Base-by-base conservation (phyloP, 2,329 filamentous ascomycete species). In the Orbilia quercus region DNA sequence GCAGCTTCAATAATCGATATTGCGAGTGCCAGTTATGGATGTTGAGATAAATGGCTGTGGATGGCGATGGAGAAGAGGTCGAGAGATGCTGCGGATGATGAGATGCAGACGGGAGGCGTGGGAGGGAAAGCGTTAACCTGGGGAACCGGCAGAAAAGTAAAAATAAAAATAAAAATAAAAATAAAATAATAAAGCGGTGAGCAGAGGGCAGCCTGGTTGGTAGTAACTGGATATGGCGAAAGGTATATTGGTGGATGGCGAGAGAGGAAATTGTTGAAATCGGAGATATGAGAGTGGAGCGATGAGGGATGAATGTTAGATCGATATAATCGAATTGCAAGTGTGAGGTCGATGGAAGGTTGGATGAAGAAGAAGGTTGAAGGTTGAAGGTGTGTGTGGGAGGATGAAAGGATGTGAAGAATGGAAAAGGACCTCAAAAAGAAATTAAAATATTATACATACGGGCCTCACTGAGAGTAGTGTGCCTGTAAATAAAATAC, bases 381-480 rank as follows among this genome's bases (percentile, higher is more conserved):
- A 28, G 36, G 47, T 50, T 23, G 57, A 22, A 47, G 7, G 36
- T 25, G 66, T 48, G 54, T 58, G 60, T 28, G 45, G 40, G 59
- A 44, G 23, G 45, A 28, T 22, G 48, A 23, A 55, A 59, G 25
- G 48, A 55, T 25, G 51, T 31, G 51, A 67, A 64, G 70, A 67
- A 69, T 69, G 70, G 57, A 74, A 63, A n/a, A 69, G 62, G 42
- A 69, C 57, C 51, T 67, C 57, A 55, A 48, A 64, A 69, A 67
- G 70, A 63, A 74, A 74, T 64, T 69, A 69, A 74, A 69, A 74
- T n/a, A 69, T 62, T 62, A 74, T 42, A 67, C 38, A 20, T 12
- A 36, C 25, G 16, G 58, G 59, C 50, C 23, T 42, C 48, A 47
- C 25, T 38, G 54, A 34, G 42, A 57, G 59, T 69, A 69, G 67